Percentiles rank a stretch among this genome's conserved stretches.
phyloP scores from a whole-genome alignment of 176 grass and related monocot species.

The Cocos nucifera region DNA sequence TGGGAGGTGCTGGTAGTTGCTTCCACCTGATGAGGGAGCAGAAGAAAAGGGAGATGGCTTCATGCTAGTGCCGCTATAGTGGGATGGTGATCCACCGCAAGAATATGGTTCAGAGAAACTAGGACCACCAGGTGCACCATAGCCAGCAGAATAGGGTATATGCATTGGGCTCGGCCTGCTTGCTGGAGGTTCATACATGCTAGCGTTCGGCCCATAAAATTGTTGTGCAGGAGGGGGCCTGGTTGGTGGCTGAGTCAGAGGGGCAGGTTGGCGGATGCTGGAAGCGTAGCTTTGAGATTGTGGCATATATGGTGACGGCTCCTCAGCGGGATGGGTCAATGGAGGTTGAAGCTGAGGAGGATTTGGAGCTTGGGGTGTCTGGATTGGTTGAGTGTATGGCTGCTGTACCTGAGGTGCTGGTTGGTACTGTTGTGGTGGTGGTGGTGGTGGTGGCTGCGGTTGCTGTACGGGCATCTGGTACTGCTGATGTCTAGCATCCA shows the following conservation, averaged over 20 bases:
- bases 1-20: slow-evolving; percentile 45
- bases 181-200: slow-evolving; percentile 43
- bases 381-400: slow-evolving; percentile 37
- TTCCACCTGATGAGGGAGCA: slow-evolving; percentile 26
- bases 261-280: slow-evolving; percentile 27
- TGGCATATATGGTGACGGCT: slow-evolving; percentile 35
- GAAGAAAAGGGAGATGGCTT: slow-evolving; percentile 37
- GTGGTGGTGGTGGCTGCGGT: slow-evolving; percentile 16
- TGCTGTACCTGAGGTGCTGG: slow-evolving; percentile 30
- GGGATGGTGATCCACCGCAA: slow-evolving; percentile 59
- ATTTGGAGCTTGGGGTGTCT: slow-evolving; percentile 25
- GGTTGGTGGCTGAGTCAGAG: slow-evolving; percentile 41
- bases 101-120: slow-evolving; percentile 47
- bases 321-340: slow-evolving; percentile 44
- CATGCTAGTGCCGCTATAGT: slow-evolving; percentile 31
- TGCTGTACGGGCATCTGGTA: slow-evolving; percentile 30
- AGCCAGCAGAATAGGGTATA: slow-evolving; percentile 41
- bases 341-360: slow-evolving; percentile 27
- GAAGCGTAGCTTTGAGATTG: slow-evolving; percentile 46
- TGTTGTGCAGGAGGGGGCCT: slow-evolving; percentile 38
- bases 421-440: slow-evolving; percentile 28
- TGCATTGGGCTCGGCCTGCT: slow-evolving; percentile 36
- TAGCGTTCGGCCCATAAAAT: slow-evolving; percentile 35
- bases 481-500: slow-evolving; percentile 42
- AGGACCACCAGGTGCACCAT: slow-evolving; percentile 34